Evolutionary conservation across 192 early-diverging fungal species (phyloP).

Genomic region (Mortierella claussenii): DNA sequence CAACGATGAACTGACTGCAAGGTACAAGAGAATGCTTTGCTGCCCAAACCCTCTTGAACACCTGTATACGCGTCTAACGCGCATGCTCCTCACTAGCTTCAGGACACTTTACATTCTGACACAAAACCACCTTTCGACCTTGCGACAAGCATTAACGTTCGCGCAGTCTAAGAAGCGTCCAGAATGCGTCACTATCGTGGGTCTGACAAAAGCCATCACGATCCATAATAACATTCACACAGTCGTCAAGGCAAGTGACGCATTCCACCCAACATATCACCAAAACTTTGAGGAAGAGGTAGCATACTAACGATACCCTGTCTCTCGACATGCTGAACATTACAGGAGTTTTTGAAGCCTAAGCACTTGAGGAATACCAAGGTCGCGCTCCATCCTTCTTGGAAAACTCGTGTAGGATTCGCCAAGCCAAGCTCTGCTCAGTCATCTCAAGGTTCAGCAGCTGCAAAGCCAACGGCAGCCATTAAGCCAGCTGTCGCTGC

Average conservation of each 20-base stretch:
- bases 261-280: neutral
- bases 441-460: no score
- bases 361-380: conserved; percentile 17
- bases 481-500: neutral
- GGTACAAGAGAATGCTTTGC: conserved; percentile 4
- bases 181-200: neutral
- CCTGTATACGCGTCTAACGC: neutral
- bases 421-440: no score
- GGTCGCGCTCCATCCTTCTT: conserved; percentile 21
- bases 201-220: neutral
- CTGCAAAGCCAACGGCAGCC: no score
- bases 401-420: no score
- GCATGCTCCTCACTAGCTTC: conserved; percentile 15
- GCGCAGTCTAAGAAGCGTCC: conserved; percentile 15
- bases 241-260: conserved; percentile 11
- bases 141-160: conserved; percentile 1
- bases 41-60: neutral
- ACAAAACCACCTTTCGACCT: conserved; percentile 20
- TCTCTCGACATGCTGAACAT: neutral
- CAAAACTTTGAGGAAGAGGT: neutral
- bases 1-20: conserved; percentile 15
- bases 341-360: conserved; percentile 45
- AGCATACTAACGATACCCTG: neutral
- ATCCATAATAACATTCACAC: conserved; percentile 28
- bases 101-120: conserved; percentile 22